phyloP scores from a whole-genome alignment of 495 filamentous ascomycete species.

The Xylaria telfairii region DNA sequence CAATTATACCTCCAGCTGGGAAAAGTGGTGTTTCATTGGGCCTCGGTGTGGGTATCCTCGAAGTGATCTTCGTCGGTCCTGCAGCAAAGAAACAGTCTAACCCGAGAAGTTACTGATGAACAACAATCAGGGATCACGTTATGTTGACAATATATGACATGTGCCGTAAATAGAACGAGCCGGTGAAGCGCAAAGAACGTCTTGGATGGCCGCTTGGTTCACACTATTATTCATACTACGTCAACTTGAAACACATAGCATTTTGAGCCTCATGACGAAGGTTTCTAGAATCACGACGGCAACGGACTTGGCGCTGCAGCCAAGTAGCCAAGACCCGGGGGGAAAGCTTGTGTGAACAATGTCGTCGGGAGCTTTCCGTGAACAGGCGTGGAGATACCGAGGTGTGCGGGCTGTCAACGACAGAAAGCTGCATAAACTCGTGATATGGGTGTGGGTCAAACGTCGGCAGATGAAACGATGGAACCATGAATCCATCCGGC shows the following conservation, averaged over 20 bases:
- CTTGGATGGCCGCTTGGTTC: not conserved
- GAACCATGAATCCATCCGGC: not conserved
- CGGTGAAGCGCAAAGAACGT: not conserved
- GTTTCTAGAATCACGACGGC: not conserved
- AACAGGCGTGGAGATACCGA: slow-evolving; percentile 10
- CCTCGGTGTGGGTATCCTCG: slow-evolving; percentile 1
- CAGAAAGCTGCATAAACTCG: not conserved
- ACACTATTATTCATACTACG: not conserved
- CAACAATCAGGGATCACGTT: slow-evolving; percentile 12
- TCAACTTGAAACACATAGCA: not conserved
- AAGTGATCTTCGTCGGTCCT: slow-evolving; percentile 1
- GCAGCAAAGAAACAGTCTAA: not conserved
- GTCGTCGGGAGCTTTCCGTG: slow-evolving; percentile 1
- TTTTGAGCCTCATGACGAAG: slow-evolving; percentile 20
- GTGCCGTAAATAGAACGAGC: slow-evolving; percentile 11
- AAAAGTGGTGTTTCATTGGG: slow-evolving; percentile 9
- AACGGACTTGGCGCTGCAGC: slow-evolving; percentile 23
- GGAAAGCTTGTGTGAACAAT: slow-evolving; percentile 15
- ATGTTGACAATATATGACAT: not conserved
- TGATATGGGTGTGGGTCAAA: slow-evolving; percentile 13
- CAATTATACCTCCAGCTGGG: not conserved
- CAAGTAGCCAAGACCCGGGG: slow-evolving; percentile 23
- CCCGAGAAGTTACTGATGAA: not conserved
- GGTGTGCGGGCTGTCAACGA: not conserved
- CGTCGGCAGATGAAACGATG: slow-evolving; percentile 24